phyloP scores from a whole-genome alignment of 441 rosid species.

The Capsella rubella region DNA sequence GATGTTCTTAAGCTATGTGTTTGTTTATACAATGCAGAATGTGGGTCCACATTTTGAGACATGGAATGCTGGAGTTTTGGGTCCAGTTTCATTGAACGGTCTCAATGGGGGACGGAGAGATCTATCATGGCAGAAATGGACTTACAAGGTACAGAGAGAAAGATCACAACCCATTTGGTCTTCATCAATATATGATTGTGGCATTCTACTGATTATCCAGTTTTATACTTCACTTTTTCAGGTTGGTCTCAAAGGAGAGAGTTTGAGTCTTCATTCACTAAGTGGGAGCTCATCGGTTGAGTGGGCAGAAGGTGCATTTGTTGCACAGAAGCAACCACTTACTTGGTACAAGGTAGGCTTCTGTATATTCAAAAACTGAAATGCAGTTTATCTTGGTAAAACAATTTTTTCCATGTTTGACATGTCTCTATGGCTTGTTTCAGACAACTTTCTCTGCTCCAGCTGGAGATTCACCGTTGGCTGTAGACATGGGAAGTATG shows the following conservation, averaged over 20 bases:
- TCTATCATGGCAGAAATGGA: slow-evolving; percentile 97
- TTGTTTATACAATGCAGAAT: slow-evolving; percentile 57
- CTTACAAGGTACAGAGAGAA: slow-evolving; percentile 72
- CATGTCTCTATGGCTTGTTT: slow-evolving; percentile 38
- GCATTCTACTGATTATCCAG: not conserved
- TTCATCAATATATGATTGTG: not conserved
- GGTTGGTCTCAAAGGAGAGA: slow-evolving; percentile 96
- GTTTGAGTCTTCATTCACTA: slow-evolving; percentile 83
- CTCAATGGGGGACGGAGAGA: slow-evolving; percentile 81
- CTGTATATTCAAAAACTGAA: not conserved
- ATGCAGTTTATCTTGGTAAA: not conserved
- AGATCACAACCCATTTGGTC: not conserved
- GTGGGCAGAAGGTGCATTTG: slow-evolving; percentile 85
- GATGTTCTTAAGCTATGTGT: slow-evolving; percentile 15
- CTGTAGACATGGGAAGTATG: slow-evolving; percentile 95
- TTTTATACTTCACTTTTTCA: slow-evolving; percentile 35
- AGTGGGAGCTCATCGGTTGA: slow-evolving; percentile 88
- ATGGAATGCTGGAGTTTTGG: slow-evolving; percentile 96
- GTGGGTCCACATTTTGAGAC: slow-evolving; percentile 98
- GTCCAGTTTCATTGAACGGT: slow-evolving; percentile 85
- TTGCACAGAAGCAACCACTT: slow-evolving; percentile 80
- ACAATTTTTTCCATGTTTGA: not conserved
- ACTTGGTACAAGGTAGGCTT: slow-evolving; percentile 90
- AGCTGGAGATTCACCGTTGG: slow-evolving; percentile 81
- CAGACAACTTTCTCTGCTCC: slow-evolving; percentile 95